Conservation (phyloP, 495 filamentous ascomycete genomes). For the Corynascus novoguineensis region DNA sequence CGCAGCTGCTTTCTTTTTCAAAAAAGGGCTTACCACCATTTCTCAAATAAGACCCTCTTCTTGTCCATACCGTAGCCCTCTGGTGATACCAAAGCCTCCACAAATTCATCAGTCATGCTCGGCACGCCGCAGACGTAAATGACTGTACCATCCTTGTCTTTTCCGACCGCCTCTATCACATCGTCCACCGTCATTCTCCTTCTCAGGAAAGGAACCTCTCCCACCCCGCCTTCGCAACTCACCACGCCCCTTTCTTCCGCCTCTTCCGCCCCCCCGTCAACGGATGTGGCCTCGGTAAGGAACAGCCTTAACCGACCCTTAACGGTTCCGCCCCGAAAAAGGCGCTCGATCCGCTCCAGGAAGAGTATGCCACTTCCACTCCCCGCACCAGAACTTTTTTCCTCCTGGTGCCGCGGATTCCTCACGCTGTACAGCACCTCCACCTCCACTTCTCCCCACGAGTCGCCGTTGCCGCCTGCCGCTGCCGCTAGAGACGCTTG, state of each 20-base stretch:
- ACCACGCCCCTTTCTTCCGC: slow-evolving; percentile 18
- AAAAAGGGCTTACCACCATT: slow-evolving; percentile 70
- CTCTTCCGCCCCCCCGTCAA: not conserved
- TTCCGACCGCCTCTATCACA: slow-evolving; percentile 44
- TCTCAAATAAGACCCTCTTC: slow-evolving; percentile 67
- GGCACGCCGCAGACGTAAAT: slow-evolving; percentile 79
- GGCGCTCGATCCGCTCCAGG: slow-evolving; percentile 34
- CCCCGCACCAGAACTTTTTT: not conserved
- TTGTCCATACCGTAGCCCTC: slow-evolving; percentile 48
- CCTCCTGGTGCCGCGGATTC: slow-evolving; percentile 16
- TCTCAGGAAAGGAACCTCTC: slow-evolving; percentile 37
- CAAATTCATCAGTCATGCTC: slow-evolving; percentile 73
- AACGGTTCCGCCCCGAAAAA: slow-evolving; percentile 30
- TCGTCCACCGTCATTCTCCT: slow-evolving; percentile 51
- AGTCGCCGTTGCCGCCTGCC: not conserved
- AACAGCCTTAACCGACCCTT: slow-evolving; percentile 33
- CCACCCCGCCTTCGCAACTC: slow-evolving; percentile 12
- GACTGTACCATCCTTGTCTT: slow-evolving; percentile 47
- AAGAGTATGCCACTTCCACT: slow-evolving; percentile 36
- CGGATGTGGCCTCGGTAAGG: slow-evolving; percentile 23
- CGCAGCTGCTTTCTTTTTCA: not conserved
- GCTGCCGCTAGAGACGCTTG: no score
- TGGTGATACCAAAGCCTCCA: slow-evolving; percentile 43
- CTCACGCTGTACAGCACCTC: slow-evolving; percentile 39
- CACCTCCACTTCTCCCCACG: not conserved